These are phyloP conservation scores for Cryptococcus floricola DNA, from an alignment of 1,284 basidiomycete species.

Conservation along the genomic window DNA sequence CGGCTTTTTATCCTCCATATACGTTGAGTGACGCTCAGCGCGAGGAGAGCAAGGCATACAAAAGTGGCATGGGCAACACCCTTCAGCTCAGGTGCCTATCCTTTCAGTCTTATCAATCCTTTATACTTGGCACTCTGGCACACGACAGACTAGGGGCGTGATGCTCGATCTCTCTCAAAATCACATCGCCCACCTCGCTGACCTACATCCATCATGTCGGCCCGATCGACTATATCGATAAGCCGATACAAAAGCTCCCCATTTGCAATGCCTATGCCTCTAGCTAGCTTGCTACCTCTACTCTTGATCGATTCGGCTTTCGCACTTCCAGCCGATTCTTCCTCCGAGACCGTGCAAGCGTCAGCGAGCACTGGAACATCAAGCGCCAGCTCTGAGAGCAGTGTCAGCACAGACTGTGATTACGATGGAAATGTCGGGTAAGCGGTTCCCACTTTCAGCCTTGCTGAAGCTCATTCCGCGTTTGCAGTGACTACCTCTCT, in stretches of 20 bases:
- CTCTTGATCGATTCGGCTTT: neutral
- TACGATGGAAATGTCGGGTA: neutral
- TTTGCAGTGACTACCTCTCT: slow-evolving; percentile 21
- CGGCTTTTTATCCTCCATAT: no score
- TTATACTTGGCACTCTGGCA: no score
- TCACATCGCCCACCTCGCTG: neutral
- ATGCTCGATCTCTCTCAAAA: neutral
- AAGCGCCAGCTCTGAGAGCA: neutral
- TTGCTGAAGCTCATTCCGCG: neutral
- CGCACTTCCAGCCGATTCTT: neutral
- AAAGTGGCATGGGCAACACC: no score
- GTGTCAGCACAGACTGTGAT: neutral
- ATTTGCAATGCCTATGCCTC: neutral
- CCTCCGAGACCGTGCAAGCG: no score
- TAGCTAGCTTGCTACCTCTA: neutral
- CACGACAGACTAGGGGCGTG: neutral
- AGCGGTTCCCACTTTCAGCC: neutral
- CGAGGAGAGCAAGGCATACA: no score
- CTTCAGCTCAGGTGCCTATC: no score
- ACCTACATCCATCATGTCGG: no score
- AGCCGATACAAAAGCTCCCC: no score
- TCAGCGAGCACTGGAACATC: neutral
- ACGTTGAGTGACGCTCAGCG: no score
- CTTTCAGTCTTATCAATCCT: no score
- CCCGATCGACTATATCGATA: no score